Evolutionary conservation across 2,329 filamentous ascomycete genomes (phyloP), one percentile per base, ranked within the genome.

Genomic region (Trichoderma endophyticum): DNA sequence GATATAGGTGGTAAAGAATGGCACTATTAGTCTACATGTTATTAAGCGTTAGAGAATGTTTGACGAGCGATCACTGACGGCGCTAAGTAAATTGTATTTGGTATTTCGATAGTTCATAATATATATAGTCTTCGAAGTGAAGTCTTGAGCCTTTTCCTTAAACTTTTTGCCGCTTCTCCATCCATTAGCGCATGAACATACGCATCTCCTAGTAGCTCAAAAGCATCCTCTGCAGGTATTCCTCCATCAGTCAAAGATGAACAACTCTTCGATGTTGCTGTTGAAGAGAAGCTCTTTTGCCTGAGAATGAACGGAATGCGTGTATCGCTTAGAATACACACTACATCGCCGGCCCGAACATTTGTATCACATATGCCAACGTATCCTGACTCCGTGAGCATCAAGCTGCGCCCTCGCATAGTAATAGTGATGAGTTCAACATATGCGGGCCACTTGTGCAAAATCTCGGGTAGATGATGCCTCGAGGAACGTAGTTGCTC

Each of bases 361-460:
- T 56, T 51, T 4, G 26, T 21, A 18, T 34, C 14, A 30, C 63
- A 65, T n/a, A 65, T 65, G 5, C 63, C 63, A 24, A 65, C 24
- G 28, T 54, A 65, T 24, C 43, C 63, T 5, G 63, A 65, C 43
- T 56, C 26, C 4, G 63, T 65, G 28, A 65, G 63, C 43, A 65
- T 56, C n/a, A 65, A 54, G 43, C 63, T 65, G 12, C 63, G 63
- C 6, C 30, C 43, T 6, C 43, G 43, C 63, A 65, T 65, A 7
- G 63, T 65, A 26, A 65, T 56, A 15, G n/a, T 26, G 8, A 65
- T 11, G 18, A 65, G 26, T 18, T 65, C 63, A 9, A 54, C 43
- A 12, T 65, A 65, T 18, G 63, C 63, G 4, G 63, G 63, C 63
- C 63, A 65, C n/a, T 65, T 56, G 30, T 65, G 63, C 43, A 65